Evolutionary conservation across 1,284 basidiomycete species (phyloP).

Genomic region (Fomitopsis pinicola): DNA sequence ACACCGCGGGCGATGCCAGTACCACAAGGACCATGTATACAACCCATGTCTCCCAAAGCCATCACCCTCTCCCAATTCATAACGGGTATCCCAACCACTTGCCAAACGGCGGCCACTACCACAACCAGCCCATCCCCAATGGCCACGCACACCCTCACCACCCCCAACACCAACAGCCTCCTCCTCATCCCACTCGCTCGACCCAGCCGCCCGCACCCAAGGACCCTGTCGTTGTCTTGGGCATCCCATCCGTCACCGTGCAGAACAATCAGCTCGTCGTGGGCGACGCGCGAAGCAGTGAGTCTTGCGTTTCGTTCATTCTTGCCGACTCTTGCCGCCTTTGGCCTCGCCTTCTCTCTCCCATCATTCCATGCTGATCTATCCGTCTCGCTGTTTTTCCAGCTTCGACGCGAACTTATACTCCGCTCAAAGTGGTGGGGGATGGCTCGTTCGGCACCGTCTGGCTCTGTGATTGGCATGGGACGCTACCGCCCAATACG

Average conservation of each 20-base stretch:
- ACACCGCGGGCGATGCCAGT: slow-evolving; percentile 37
- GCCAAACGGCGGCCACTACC: slow-evolving; percentile 26
- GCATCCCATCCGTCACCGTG: slow-evolving; percentile 69
- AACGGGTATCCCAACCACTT: slow-evolving; percentile 23
- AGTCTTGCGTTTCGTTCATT: slow-evolving; percentile 28
- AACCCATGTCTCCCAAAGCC: slow-evolving; percentile 49
- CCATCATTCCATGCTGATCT: slow-evolving; percentile 8
- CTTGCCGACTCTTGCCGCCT: neutral
- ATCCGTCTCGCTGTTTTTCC: slow-evolving; percentile 4
- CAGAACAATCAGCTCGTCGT: slow-evolving; percentile 62
- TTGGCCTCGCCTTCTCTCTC: neutral
- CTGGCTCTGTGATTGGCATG: slow-evolving; percentile 99
- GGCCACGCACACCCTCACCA: slow-evolving; percentile 21
- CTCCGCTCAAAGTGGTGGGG: slow-evolving; percentile 84
- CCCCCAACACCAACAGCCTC: slow-evolving; percentile 15
- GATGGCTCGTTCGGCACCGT: slow-evolving; percentile 98
- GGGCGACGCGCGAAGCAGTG: slow-evolving; percentile 67
- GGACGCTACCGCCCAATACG: slow-evolving; percentile 84
- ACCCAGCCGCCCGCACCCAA: slow-evolving; percentile 34
- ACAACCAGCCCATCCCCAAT: slow-evolving; percentile 24
- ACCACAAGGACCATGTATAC: slow-evolving; percentile 64
- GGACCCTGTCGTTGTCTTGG: slow-evolving; percentile 60
- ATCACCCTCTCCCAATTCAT: slow-evolving; percentile 32
- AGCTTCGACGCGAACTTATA: slow-evolving; percentile 40
- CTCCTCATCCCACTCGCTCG: slow-evolving; percentile 8